Evolutionary conservation across 495 filamentous ascomycete species (phyloP).

Genomic region (Aspergillus cristatus): DNA sequence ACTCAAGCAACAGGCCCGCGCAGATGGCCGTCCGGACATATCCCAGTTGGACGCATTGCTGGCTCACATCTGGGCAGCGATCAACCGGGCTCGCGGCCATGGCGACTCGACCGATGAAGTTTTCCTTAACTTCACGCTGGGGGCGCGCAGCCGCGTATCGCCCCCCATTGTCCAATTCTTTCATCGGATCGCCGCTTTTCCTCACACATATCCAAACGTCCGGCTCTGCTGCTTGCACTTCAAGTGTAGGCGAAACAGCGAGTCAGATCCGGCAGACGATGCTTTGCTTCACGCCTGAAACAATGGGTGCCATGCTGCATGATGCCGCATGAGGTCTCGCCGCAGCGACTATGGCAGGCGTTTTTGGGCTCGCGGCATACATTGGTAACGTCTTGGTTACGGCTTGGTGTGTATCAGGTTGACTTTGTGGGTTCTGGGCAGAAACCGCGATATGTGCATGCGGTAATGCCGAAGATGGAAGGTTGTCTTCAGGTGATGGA

Average conservation of each 20-base stretch:
- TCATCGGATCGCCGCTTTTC: slow-evolving; percentile 27
- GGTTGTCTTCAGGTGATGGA: slow-evolving; percentile 28
- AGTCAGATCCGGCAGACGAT: slow-evolving; percentile 18
- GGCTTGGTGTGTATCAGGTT: slow-evolving; percentile 24
- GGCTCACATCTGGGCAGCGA: slow-evolving; percentile 29
- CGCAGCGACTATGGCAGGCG: slow-evolving; percentile 29
- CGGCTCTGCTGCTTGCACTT: background rate
- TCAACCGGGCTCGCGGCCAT: slow-evolving; percentile 20
- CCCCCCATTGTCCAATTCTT: slow-evolving; percentile 25
- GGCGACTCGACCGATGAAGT: slow-evolving; percentile 10
- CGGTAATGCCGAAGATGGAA: slow-evolving; percentile 28
- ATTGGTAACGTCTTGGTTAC: slow-evolving; percentile 30
- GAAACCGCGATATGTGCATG: slow-evolving; percentile 21
- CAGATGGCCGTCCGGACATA: slow-evolving; percentile 1
- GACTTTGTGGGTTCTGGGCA: slow-evolving; percentile 17
- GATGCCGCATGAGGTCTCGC: slow-evolving; percentile 23
- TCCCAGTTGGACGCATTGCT: slow-evolving; percentile 19
- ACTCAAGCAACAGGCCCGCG: background rate
- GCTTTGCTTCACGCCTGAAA: slow-evolving; percentile 22
- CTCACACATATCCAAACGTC: background rate
- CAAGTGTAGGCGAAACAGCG: slow-evolving; percentile 7
- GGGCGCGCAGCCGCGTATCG: slow-evolving; percentile 16
- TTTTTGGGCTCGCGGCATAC: slow-evolving; percentile 27
- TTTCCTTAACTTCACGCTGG: slow-evolving; percentile 25
- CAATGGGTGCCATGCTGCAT: slow-evolving; percentile 21